Base-by-base conservation (phyloP, 352 stramenopile species). In the Globisporangium echinulatum region DNA sequence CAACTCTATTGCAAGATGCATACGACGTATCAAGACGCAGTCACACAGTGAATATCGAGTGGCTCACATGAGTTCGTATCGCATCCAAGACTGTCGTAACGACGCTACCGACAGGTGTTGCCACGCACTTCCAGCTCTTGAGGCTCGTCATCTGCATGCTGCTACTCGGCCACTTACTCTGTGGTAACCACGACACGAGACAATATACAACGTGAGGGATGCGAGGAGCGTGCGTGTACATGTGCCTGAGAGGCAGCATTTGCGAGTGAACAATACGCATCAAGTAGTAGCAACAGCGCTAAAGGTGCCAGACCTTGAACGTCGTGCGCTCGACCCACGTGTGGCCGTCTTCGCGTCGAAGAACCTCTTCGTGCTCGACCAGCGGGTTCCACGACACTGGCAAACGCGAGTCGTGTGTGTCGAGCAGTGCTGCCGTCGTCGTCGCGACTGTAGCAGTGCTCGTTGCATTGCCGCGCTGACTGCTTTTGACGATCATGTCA, bases 91-190 rank as follows among this genome's bases (percentile, higher is more conserved):
- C 25, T 33, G 25, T 33, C 25, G 25, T 33, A 33, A 33, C 25
- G 25, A 33, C 25, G 25, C 25, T 33, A 2, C 2, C 2, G 25
- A 33, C 25, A 33, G 25, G 25, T 33, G 25, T 33, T 33, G 25
- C 36, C 3, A 57, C 75, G 42, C 50, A 88, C 78, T 76, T 82
- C 80, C 80, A 92, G 15, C 67, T 81, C 64, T 89, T 90, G 52
- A 83, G 47, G 36, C 68, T 86, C 33, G 83, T 68, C 67, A 84
- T 85, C 55, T 87, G 74, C 44, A 86, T 49, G 8, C 68, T 74
- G 11, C 56, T 54, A 3, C 61, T 62, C 3, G 61, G 59, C 79
- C 69, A 89, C 4, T 60, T 54, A 17, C 71, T 68, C 55, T 61
- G 38, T 19, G 44, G 15, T 54, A 15, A 44, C 19, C 25, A 10